Evolutionary conservation across 202 grass and related monocot genomes (phyloP).

Genomic region (Zoysia matrella): DNA sequence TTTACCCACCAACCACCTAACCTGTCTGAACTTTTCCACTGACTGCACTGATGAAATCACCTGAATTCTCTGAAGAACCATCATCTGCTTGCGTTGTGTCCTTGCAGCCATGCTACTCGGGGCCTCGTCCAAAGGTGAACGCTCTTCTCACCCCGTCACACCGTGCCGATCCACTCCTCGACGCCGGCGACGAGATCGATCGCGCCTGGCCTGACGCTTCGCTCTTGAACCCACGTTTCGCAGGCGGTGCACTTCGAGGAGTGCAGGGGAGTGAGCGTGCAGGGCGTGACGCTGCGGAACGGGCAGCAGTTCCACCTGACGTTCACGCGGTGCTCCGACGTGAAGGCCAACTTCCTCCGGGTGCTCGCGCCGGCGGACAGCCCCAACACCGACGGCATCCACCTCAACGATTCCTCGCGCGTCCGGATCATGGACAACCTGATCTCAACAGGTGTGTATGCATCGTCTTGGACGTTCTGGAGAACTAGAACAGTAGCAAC

Average conservation of each 20-base stretch:
- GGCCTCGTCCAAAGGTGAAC: conserved; percentile 59
- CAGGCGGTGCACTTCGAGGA: conserved; percentile 80
- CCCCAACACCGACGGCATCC: conserved; percentile 95
- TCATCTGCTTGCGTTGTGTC: background rate
- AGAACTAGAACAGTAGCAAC: background rate
- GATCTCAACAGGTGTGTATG: conserved; percentile 64
- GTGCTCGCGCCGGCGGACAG: conserved; percentile 76
- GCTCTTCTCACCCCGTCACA: background rate
- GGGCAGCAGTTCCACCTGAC: conserved; percentile 83
- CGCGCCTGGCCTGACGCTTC: background rate
- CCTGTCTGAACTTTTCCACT: background rate
- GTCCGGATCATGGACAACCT: conserved; percentile 59
- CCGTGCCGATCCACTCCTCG: no score
- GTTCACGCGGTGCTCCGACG: conserved; percentile 64
- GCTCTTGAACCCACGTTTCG: background rate
- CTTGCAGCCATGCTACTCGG: conserved; percentile 61
- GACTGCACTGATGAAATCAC: background rate
- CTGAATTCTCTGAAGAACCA: conserved; percentile 25
- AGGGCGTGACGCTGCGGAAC: conserved; percentile 72
- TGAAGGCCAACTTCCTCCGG: conserved; percentile 66
- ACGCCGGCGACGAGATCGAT: background rate
- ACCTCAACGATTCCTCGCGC: conserved; percentile 63
- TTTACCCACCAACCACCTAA: background rate
- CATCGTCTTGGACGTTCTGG: background rate
- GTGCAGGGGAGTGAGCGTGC: conserved; percentile 59